Evolutionary conservation across 176 grass and related monocot species (phyloP), one percentile per base, ranked within the genome.

Genomic region (Canna indica): DNA sequence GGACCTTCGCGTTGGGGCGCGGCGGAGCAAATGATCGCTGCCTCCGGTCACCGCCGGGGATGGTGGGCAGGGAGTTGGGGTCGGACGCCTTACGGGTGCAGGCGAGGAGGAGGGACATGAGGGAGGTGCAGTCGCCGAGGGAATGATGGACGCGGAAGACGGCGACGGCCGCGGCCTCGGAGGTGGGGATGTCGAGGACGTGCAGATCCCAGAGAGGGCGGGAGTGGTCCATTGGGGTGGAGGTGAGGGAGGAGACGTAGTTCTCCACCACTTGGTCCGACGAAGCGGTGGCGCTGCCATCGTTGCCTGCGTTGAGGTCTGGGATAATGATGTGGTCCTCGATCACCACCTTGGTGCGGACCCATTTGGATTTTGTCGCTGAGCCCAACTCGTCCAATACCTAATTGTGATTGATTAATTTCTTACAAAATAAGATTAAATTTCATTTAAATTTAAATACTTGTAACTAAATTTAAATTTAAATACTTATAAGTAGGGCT

Each of bases 201-300:
- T 97, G 94, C 74, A 97, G 10, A 68, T 97, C 94, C 94, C 94
- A 90, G n/a, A 97, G 86, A 0, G 94, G 94, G 7, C 69, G 81
- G 54, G 82, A 85, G 39, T 57, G 79, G 69, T 87, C 84, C 85
- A 97, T 73, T 3, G 81, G 54, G 63, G 54, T 13, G 63, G 74
- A 47, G 73, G 89, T 87, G 47, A 97, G 69, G 18, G 84, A 81
- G 1, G 84, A 85, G 34, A 90, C 74, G 70, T 97, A 97, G 84
- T 93, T 89, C 64, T 97, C 94, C 13, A 97, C 53, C 24, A 74
- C 56, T 29, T 29, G 68, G 72, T 97, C 94, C 0, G 88, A 65
- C 9, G 69, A 38, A 3, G 59, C 44, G 28, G 84, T 44, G 66
- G 65, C 76, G 83, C 71, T 48, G 38, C 41, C 41, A 11, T 11